Percentiles rank a stretch among this genome's conserved stretches.
Conservation (phyloP, 345 rosid genomes). For the Chamaenerion angustifolium region DNA sequence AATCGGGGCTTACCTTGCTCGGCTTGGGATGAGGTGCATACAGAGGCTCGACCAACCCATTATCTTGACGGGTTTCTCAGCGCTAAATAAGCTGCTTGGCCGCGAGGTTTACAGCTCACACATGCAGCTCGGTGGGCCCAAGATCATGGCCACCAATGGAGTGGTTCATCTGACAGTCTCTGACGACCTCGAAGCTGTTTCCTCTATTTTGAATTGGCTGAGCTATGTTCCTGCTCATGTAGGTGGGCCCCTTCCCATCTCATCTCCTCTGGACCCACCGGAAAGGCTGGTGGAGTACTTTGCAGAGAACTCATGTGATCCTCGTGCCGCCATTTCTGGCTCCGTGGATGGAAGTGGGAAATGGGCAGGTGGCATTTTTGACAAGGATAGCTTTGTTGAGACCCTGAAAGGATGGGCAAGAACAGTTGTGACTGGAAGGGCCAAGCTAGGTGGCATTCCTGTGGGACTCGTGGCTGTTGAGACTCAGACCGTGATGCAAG, state of each 20-base stretch:
- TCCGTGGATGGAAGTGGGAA: conserved; percentile 44
- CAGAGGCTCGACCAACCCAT: conserved; percentile 99
- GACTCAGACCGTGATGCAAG: conserved; percentile 97
- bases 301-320: conserved; percentile 89
- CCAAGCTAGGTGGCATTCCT: conserved; percentile 97
- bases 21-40: conserved; percentile 98
- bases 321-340: conserved; percentile 93
- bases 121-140: conserved; percentile 99
- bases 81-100: conserved; percentile 94
- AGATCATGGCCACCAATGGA: conserved; percentile 98
- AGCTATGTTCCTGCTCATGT: conserved; percentile 70
- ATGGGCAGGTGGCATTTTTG: conserved; percentile 96
- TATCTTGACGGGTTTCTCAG: conserved; percentile 94
- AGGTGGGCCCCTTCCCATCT: conserved; percentile 77
- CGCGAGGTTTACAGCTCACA: conserved; percentile 99
- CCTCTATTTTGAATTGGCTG: conserved; percentile 87
- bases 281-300: conserved; percentile 81
- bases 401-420: conserved; percentile 99
- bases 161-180: conserved; percentile 96
- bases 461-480: conserved; percentile 97
- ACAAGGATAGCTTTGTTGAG: conserved; percentile 85
- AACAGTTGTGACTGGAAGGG: conserved; percentile 99
- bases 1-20: conserved; percentile 96
- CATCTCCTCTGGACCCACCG: conserved; percentile 52
- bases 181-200: conserved; percentile 93